A percentile compares a stretch with the other conserved stretches of the same genome.
Conservation (phyloP, 2,329 filamentous ascomycete genomes). For the Akanthomyces dipterigenus region DNA sequence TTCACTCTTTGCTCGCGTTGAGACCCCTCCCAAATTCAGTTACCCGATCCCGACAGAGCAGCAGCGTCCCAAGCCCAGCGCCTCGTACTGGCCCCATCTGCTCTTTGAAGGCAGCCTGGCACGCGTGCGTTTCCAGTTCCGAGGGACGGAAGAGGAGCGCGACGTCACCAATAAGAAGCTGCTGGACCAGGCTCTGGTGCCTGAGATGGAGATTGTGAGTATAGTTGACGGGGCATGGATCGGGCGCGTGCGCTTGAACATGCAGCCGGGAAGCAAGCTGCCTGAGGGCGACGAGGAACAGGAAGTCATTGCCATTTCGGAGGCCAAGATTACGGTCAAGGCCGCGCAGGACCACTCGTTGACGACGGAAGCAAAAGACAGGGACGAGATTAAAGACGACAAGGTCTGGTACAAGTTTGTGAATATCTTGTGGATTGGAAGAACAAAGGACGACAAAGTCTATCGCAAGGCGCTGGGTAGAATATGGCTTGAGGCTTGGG, state of each 20-base stretch:
- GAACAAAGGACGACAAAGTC: neutral
- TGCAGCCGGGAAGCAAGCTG: neutral
- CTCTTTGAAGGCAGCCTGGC: slow-evolving; percentile 7
- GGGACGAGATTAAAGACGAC: neutral
- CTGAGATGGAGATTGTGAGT: slow-evolving; percentile 9
- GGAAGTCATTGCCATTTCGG: slow-evolving; percentile 11
- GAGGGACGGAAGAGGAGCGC: neutral
- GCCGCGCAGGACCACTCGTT: neutral
- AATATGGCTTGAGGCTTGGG: slow-evolving; percentile 6
- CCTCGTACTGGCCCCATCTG: neutral
- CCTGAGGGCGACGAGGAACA: neutral
- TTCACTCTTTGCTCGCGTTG: neutral
- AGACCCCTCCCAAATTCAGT: neutral
- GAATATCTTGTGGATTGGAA: slow-evolving; percentile 12
- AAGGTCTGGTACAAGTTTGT: neutral
- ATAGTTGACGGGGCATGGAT: neutral
- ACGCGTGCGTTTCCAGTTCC: slow-evolving; percentile 2
- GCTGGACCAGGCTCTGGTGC: neutral
- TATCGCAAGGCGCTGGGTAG: slow-evolving; percentile 11
- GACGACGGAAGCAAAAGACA: neutral
- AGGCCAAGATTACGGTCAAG: neutral
- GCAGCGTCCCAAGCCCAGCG: neutral
- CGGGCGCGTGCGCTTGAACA: slow-evolving; percentile 7
- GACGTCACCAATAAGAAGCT: neutral
- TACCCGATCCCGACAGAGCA: slow-evolving; percentile 8